Percentiles rank a stretch among this genome's conserved stretches.
Conservation (phyloP, 768 basidiomycete genomes). For the Cystofilobasidium macerans region DNA sequence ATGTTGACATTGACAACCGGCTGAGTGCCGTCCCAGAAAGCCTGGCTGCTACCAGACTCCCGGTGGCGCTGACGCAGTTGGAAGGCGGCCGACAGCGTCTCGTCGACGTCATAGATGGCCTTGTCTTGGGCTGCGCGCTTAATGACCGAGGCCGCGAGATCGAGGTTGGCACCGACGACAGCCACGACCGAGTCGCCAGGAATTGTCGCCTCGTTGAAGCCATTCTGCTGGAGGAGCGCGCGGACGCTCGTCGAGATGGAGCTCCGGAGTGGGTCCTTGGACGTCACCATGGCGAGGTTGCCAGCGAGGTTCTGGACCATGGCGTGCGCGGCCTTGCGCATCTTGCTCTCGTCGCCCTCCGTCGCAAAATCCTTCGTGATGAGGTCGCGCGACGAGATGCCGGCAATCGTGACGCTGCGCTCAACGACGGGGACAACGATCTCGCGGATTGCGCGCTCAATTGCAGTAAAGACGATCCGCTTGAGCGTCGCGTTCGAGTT, state of each 20-base stretch:
- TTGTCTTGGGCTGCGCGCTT: conserved; percentile 97
- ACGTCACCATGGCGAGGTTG: conserved; percentile 89
- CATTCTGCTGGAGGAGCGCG: conserved; percentile 69
- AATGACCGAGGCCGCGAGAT: conserved; percentile 83
- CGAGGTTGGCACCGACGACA: conserved; percentile 82
- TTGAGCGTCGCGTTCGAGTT: conserved; percentile 68
- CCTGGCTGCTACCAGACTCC: conserved; percentile 52
- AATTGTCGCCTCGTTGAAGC: conserved; percentile 76
- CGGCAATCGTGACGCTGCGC: conserved; percentile 93
- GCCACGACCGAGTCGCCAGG: conserved; percentile 65
- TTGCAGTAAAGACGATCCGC: conserved; percentile 75
- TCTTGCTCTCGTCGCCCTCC: conserved; percentile 76
- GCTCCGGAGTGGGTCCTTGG: conserved; percentile 89
- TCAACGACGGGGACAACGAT: conserved; percentile 97
- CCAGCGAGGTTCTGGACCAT: conserved; percentile 98
- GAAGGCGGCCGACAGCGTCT: conserved; percentile 69
- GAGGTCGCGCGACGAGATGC: conserved; percentile 90
- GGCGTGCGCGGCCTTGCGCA: conserved; percentile 80
- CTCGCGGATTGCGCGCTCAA: conserved; percentile 90
- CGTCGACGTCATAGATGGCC: conserved; percentile 84
- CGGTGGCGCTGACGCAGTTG: conserved; percentile 74
- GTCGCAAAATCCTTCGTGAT: conserved; percentile 93
- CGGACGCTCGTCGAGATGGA: conserved; percentile 82
- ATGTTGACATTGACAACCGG: conserved; percentile 44
- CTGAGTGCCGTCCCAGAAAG: conserved; percentile 81